Percentiles rank a stretch among this genome's conserved stretches.
These are phyloP conservation scores for Lophiotrema nucula DNA, from an alignment of 495 filamentous ascomycete genomes.

Conservation along the genomic window DNA sequence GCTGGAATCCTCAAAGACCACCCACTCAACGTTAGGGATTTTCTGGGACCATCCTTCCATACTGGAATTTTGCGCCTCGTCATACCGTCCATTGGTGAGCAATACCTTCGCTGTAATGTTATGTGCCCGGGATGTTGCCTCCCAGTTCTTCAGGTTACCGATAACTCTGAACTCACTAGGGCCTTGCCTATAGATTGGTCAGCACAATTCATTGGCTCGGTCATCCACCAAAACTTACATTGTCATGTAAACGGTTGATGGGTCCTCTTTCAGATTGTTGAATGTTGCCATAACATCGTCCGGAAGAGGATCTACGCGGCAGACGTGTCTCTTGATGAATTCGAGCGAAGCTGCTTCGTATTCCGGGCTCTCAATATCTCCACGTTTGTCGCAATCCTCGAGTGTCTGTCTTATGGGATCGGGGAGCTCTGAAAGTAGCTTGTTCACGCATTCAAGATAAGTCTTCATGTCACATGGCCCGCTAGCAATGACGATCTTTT, in stretches of 20 bases:
- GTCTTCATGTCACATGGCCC: conserved; percentile 41
- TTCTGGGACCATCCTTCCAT: conserved; percentile 48
- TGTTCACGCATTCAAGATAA: conserved; percentile 34
- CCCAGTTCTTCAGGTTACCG: conserved; percentile 51
- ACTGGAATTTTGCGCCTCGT: conserved; percentile 49
- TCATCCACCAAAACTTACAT: conserved; percentile 45
- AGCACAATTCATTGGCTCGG: conserved; percentile 46
- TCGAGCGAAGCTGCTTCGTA: conserved; percentile 47
- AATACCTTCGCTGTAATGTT: conserved; percentile 46
- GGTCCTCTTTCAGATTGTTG: conserved; percentile 43
- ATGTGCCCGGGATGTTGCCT: conserved; percentile 35
- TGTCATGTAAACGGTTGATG: conserved; percentile 46
- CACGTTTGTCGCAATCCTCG: conserved; percentile 24
- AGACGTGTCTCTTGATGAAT: conserved; percentile 47
- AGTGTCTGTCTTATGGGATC: conserved; percentile 44
- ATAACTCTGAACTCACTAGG: too few species aligned
- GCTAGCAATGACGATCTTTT: conserved; percentile 47
- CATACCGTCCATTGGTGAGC: conserved; percentile 52
- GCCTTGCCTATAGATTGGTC: too few species aligned
- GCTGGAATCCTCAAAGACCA: conserved; percentile 46
- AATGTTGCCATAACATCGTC: conserved; percentile 37
- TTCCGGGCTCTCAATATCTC: conserved; percentile 47
- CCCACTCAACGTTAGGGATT: conserved; percentile 50
- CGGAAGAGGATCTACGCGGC: conserved; percentile 44
- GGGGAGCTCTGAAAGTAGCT: conserved; percentile 44